Percentiles rank a stretch among this genome's conserved stretches.
These are phyloP conservation scores for Epichloe gansuensis DNA, from an alignment of 2,329 filamentous ascomycete species.

Conservation along the genomic window DNA sequence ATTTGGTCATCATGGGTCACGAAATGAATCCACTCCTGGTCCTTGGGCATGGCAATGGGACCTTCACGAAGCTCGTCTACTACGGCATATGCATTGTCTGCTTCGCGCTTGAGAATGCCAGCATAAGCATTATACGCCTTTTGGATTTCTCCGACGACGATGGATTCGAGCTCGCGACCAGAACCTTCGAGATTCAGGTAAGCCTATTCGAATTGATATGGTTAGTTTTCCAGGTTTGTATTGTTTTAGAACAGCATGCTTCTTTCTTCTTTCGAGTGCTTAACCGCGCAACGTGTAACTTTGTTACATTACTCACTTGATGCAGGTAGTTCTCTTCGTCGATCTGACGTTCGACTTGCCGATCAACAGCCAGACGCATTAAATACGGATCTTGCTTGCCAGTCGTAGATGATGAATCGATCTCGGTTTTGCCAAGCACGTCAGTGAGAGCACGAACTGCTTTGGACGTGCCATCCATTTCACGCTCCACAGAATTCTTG, in stretches of 20 bases:
- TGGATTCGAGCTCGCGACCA: conserved; percentile 86
- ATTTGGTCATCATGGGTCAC: conserved; percentile 73
- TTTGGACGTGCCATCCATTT: conserved; percentile 74
- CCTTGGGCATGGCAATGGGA: conserved; percentile 85
- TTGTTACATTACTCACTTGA: conserved; percentile 42
- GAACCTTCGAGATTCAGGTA: conserved; percentile 92
- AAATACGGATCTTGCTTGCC: conserved; percentile 92
- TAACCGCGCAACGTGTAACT: neutral
- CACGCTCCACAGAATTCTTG: conserved; percentile 91
- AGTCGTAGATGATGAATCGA: conserved; percentile 58
- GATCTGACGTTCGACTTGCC: conserved; percentile 82
- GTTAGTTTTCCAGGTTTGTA: neutral
- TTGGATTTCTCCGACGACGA: conserved; percentile 94
- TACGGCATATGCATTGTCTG: conserved; percentile 65
- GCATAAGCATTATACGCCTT: conserved; percentile 95
- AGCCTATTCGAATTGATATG: conserved; percentile 40
- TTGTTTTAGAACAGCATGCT: neutral
- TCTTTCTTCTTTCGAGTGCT: neutral
- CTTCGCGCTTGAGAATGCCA: conserved; percentile 81
- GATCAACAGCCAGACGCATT: conserved; percentile 72
- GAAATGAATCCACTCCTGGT: conserved; percentile 81
- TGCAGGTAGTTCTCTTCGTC: conserved; percentile 97
- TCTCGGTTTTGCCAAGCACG: conserved; percentile 63
- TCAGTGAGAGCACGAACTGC: conserved; percentile 75
- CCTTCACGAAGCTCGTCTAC: conserved; percentile 74